Conservation (phyloP, 2,329 filamentous ascomycete species). For the Aspergillus japonicus region DNA sequence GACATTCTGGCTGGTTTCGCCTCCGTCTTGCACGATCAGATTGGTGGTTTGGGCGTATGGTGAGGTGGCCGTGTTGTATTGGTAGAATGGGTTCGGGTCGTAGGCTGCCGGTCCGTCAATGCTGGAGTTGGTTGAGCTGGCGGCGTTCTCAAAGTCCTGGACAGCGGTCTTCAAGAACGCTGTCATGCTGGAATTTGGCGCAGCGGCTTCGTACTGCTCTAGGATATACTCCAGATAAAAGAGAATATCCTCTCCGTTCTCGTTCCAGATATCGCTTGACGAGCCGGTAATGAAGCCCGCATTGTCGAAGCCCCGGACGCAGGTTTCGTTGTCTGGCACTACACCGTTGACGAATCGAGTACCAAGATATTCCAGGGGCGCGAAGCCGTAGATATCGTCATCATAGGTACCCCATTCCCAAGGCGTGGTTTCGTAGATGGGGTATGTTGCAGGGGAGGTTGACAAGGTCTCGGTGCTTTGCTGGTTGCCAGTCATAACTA, state of each 20-base stretch:
- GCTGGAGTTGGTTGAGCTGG: neutral
- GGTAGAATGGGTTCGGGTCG: conserved; percentile 70
- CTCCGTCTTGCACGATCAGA: conserved; percentile 71
- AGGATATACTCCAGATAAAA: conserved; percentile 43
- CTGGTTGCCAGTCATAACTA: conserved; percentile 46
- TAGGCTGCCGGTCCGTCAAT: conserved; percentile 54
- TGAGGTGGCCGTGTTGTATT: conserved; percentile 61
- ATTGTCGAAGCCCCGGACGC: conserved; percentile 78
- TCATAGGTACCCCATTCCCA: conserved; percentile 75
- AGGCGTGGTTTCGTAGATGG: conserved; percentile 71
- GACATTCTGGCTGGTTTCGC: conserved; percentile 72
- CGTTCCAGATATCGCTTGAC: conserved; percentile 77
- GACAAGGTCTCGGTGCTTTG: neutral
- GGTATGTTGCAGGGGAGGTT: conserved; percentile 31
- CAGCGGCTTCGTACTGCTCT: conserved; percentile 50
- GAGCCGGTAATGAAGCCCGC: conserved; percentile 80
- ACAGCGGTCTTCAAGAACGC: conserved; percentile 56
- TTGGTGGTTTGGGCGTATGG: conserved; percentile 51
- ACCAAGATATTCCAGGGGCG: conserved; percentile 66
- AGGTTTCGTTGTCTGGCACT: conserved; percentile 56
- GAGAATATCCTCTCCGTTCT: conserved; percentile 53
- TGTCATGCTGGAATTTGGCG: conserved; percentile 39
- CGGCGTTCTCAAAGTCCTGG: conserved; percentile 62
- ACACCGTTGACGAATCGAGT: conserved; percentile 65
- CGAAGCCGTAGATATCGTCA: conserved; percentile 67